phyloP scores from a whole-genome alignment of 352 stramenopile genomes.

The Phytophthora citrophthora region DNA sequence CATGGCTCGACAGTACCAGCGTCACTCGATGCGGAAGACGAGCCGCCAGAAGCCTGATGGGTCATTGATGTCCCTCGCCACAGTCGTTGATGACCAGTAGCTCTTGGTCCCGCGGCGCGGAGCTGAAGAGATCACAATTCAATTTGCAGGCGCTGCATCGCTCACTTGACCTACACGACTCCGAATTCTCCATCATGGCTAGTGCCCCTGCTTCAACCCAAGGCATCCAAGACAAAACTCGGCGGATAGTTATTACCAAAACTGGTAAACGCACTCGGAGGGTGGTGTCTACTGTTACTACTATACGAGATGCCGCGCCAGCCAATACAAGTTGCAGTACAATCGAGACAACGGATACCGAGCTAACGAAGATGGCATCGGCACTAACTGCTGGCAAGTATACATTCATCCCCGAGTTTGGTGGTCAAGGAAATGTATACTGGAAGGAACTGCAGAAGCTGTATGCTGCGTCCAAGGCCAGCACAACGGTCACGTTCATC shows the following conservation, averaged over 20 bases:
- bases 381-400: conserved; percentile 3
- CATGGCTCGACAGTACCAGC: conserved; percentile 3
- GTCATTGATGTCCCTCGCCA: not conserved
- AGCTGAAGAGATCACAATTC: conserved; percentile 4
- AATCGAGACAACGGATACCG: not conserved
- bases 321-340: not conserved
- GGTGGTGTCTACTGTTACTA: conserved; percentile 7
- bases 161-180: not conserved
- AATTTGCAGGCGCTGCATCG: conserved; percentile 7
- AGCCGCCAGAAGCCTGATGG: not conserved
- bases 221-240: not conserved
- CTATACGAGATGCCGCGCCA: not conserved
- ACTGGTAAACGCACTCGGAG: not conserved
- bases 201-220: not conserved
- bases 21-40: conserved; percentile 8
- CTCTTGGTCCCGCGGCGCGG: not conserved
- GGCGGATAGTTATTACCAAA: conserved; percentile 1
- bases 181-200: conserved; percentile 1
- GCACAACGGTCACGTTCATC: not conserved
- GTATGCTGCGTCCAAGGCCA: not conserved
- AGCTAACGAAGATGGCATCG: not conserved
- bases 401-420: not conserved
- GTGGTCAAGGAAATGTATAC: not conserved
- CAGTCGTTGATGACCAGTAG: conserved; percentile 9
- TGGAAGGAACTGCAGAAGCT: not conserved